A percentile compares a stretch with the other conserved stretches of the same genome.
Evolutionary conservation across 768 basidiomycete species (phyloP).

Genomic region (Agrocybe chaxingu): DNA sequence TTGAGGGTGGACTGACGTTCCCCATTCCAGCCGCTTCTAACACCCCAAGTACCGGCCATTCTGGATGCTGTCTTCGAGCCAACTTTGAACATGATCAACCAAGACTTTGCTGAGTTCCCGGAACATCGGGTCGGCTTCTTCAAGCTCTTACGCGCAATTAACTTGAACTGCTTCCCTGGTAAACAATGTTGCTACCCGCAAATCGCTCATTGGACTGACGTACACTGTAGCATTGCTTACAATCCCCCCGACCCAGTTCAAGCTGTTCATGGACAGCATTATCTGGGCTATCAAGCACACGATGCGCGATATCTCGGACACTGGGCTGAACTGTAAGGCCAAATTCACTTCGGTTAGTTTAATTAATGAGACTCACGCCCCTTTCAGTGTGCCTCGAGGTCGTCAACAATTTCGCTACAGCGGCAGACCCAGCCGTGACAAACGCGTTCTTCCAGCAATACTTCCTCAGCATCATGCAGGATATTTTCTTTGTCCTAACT

Average conservation of each 20-base stretch:
- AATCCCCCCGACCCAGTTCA: constrained; percentile 91
- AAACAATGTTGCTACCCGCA: constrained; percentile 16
- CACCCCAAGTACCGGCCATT: constrained; percentile 91
- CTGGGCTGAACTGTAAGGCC: constrained; percentile 69
- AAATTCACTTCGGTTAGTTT: constrained; percentile 1
- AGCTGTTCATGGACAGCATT: constrained; percentile 96
- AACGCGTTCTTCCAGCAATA: constrained; percentile 97
- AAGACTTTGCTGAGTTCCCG: constrained; percentile 98
- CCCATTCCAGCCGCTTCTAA: constrained; percentile 65
- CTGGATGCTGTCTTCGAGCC: constrained; percentile 97
- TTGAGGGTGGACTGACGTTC: constrained; percentile 7
- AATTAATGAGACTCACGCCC: constrained; percentile 3
- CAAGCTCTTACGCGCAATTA: constrained; percentile 90
- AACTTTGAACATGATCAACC: constrained; percentile 97
- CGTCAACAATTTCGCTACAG: constrained; percentile 86
- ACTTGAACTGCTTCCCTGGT: constrained; percentile 95
- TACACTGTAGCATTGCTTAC: constrained; percentile 64
- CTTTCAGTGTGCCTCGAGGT: constrained; percentile 83
- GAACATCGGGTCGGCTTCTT: constrained; percentile 98
- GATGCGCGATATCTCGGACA: constrained; percentile 97
- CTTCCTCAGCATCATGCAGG: constrained; percentile 89
- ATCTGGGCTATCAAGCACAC: constrained; percentile 99
- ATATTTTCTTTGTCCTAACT: constrained; percentile 95
- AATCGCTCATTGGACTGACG: constrained; percentile 5
- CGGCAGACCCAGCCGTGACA: constrained; percentile 71